Conservation (phyloP, 441 rosid species). For the Syzygium syzygioides region DNA sequence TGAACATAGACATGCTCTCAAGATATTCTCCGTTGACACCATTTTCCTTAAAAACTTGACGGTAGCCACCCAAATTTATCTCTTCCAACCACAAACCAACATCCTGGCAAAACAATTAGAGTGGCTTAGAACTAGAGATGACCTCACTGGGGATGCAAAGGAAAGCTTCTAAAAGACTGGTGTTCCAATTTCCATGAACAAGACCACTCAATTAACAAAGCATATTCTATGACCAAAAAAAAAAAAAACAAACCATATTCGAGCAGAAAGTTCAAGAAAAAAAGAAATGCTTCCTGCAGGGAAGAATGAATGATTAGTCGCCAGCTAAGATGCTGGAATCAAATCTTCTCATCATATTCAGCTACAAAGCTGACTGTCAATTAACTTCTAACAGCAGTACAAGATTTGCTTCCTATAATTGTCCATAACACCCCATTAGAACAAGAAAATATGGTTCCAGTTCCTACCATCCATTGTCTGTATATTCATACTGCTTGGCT, state of each 20-base stretch:
- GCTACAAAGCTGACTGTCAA: background rate
- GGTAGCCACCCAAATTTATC: conserved; percentile 86
- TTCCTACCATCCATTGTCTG: background rate
- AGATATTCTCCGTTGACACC: conserved; percentile 95
- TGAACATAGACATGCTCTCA: conserved; percentile 99
- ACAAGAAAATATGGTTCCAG: background rate
- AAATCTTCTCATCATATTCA: background rate
- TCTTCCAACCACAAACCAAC: conserved; percentile 98
- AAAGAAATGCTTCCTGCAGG: background rate
- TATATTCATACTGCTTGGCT: background rate
- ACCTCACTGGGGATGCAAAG: background rate
- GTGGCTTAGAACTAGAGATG: background rate
- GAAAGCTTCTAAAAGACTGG: background rate
- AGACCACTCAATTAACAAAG: background rate
- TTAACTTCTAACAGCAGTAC: background rate
- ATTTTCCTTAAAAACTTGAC: conserved; percentile 85
- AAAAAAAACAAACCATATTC: background rate
- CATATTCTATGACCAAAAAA: too few species aligned
- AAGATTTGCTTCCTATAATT: background rate
- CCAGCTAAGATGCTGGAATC: background rate
- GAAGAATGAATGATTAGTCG: background rate
- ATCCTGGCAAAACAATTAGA: conserved; percentile 41
- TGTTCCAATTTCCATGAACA: background rate
- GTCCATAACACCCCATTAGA: background rate
- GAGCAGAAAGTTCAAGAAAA: background rate